phyloP scores from a whole-genome alignment of 495 filamentous ascomycete genomes.

The Aspergillus funiculosus region DNA sequence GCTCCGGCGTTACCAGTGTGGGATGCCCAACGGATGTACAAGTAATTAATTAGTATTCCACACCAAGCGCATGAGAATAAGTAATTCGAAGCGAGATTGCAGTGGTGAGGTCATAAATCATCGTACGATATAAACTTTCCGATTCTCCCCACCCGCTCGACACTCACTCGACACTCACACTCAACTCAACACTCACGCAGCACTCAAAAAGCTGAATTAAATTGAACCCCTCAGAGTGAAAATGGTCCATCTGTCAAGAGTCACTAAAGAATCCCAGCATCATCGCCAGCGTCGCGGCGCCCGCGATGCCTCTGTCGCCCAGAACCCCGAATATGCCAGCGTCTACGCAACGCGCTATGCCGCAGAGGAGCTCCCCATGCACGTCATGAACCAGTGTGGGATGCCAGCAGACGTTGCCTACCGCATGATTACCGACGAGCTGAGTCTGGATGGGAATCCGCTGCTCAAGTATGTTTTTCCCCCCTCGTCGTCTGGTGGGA shows the following conservation, averaged over 20 bases:
- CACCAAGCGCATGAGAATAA: no score
- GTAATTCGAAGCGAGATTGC: no score
- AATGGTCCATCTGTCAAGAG: constrained; percentile 20
- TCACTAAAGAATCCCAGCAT: constrained; percentile 8
- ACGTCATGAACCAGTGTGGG: constrained; percentile 71
- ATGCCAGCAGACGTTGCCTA: constrained; percentile 78
- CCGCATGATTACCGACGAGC: constrained; percentile 80
- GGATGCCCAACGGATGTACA: no score
- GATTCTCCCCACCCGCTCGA: no score
- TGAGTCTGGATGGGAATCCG: constrained; percentile 80
- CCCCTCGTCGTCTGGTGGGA: background rate
- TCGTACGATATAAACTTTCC: no score
- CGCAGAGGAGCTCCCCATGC: constrained; percentile 62
- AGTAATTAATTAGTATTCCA: no score
- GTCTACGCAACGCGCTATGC: constrained; percentile 75
- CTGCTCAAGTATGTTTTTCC: constrained; percentile 59
- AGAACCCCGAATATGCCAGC: constrained; percentile 42
- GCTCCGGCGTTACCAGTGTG: no score
- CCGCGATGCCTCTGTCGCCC: constrained; percentile 8
- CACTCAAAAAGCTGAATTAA: no score
- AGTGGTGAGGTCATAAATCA: no score
- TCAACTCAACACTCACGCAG: no score
- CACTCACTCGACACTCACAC: no score
- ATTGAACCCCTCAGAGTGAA: no score
- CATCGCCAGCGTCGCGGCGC: constrained; percentile 8